Evolutionary conservation across 2,329 filamentous ascomycete species (phyloP).

Genomic region (Paecilomyces formosus): DNA sequence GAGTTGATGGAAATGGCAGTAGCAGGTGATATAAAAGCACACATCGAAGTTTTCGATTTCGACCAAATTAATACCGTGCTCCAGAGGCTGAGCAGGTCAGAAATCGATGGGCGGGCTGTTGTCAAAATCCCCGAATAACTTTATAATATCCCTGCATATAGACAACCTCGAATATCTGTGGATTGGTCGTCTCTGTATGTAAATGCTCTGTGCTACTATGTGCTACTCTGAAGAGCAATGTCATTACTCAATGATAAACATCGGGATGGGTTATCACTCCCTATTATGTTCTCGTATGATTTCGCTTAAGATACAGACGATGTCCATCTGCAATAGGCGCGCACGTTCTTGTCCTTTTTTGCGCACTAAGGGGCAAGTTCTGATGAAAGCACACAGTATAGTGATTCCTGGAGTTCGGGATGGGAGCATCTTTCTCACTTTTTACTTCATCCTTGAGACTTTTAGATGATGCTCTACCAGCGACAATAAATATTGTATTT

Average conservation of each 20-base stretch:
- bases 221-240: neutral
- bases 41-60: slow-evolving; percentile 29
- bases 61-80: slow-evolving; percentile 27
- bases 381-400: neutral
- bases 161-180: neutral
- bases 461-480: no score
- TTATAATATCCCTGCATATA: neutral
- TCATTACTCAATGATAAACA: neutral
- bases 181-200: neutral
- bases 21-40: slow-evolving; percentile 32
- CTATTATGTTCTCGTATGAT: neutral
- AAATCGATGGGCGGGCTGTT: slow-evolving; percentile 31
- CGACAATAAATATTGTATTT: no score
- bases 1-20: slow-evolving; percentile 38
- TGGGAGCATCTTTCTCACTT: no score
- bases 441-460: no score
- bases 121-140: slow-evolving; percentile 23
- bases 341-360: neutral
- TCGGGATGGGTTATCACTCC: neutral
- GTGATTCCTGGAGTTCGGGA: no score
- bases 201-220: no score
- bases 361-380: neutral
- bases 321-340: neutral
- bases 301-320: neutral
- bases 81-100: slow-evolving; percentile 25